Base-by-base conservation (phyloP, 208 protist genomes). In the Trypanosoma lewisi region DNA sequence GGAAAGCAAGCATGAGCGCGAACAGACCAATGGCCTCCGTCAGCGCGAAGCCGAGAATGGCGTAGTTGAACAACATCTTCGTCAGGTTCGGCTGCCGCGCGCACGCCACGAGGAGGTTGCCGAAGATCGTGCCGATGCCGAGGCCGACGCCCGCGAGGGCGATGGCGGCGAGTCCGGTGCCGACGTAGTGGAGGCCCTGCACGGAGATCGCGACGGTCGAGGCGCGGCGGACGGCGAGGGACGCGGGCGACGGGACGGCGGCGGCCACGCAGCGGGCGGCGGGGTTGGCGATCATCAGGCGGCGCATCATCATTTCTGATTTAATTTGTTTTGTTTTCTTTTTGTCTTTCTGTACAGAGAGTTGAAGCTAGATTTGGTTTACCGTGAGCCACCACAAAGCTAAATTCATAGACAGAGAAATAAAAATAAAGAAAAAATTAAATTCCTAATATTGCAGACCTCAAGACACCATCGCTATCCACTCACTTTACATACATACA, bases 261-360 rank as follows among this genome's bases (percentile, higher is more conserved):
- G 31, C 36, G 33, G 63, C 17, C 31, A 54, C 30, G 45, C 57
- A 78, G 67, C 81, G 82, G 49, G 65, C 70, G 44, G 57, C 67
- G 52, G 80, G 80, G 73, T 85, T 61, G 69, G 73, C 48, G 41
- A 81, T 45, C 23, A 75, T 47, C 42, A 47, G 58, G 70, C 85
- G 85, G 73, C 86, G 86, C 80, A 93, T 87, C 86, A 93, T 93
- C 37, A 57, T 82, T 89, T 21, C n/a, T 28, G n/a, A n/a, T 67
- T 51, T 36, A 31, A 6, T 33, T 47, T 31, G 2, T 36, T n/a
- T 5, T 8, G 21, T 52, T 50, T 33, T 42, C 7, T 66, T 54
- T 31, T 37, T 54, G 14, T 25, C 9, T 45, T 21, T 31, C 28
- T 33, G 11, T 3, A 16, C 11, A 53, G 37, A 0, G 2, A 23